phyloP scores from a whole-genome alignment of 75 land plant species.

The Selaginella moellendorffii region DNA sequence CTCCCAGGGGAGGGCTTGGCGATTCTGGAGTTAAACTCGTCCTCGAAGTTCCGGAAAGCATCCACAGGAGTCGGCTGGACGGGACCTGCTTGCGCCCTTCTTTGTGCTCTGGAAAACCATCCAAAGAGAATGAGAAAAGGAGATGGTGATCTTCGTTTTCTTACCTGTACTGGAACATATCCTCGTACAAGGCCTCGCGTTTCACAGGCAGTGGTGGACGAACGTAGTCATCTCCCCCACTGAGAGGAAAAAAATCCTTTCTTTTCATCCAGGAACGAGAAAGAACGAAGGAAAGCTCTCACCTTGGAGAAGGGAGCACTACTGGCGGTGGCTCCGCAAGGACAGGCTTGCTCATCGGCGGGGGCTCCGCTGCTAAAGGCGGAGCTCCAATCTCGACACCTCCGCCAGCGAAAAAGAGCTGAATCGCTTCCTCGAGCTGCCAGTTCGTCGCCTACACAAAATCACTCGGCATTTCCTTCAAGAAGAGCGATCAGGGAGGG shows the following conservation, averaged over 20 bases:
- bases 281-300: too few relatives aligned
- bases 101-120: conserved; percentile 28
- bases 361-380: conserved; percentile 10
- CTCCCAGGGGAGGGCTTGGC: conserved; percentile 23
- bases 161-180: conserved; percentile 51
- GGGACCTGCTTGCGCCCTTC: conserved; percentile 26
- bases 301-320: neutral
- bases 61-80: conserved; percentile 48
- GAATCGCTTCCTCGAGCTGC: conserved; percentile 93
- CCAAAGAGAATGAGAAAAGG: neutral
- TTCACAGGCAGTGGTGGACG: conserved; percentile 90
- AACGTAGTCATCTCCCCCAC: conserved; percentile 46
- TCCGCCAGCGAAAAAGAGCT: conserved; percentile 64
- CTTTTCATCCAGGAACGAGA: too few relatives aligned
- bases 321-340: neutral
- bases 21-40: conserved; percentile 54
- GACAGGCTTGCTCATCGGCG: conserved; percentile 1
- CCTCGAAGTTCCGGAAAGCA: conserved; percentile 87
- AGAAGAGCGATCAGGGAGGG: neutral
- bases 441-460: conserved; percentile 72
- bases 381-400: conserved; percentile 26
- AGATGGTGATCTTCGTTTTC: neutral
- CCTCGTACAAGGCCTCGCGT: conserved; percentile 84
- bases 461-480: neutral
- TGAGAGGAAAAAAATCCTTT: neutral